Percentiles rank a stretch among this genome's conserved stretches.
These are phyloP conservation scores for Raddia guianensis DNA, from an alignment of 176 grass and related monocot species.

Conservation along the genomic window DNA sequence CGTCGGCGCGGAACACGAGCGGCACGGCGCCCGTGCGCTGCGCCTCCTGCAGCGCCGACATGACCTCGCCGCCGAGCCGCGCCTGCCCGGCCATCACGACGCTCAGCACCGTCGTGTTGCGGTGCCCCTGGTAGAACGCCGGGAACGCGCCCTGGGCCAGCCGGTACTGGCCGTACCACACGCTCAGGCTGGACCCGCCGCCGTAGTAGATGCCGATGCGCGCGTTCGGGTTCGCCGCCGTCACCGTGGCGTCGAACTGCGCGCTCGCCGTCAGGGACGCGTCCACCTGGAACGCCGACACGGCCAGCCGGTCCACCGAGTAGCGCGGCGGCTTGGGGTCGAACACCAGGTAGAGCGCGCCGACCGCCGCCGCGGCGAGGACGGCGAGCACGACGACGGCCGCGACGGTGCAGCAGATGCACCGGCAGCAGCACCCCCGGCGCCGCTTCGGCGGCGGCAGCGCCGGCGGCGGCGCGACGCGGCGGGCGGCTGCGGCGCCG, in stretches of 20 bases:
- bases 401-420: constrained; percentile 52
- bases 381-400: constrained; percentile 38
- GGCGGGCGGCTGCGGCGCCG: constrained; percentile 37
- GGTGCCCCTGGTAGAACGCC: constrained; percentile 78
- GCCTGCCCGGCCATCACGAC: constrained; percentile 56
- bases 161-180: constrained; percentile 49
- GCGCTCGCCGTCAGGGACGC: constrained; percentile 45
- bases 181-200: constrained; percentile 53
- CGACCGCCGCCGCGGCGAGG: constrained; percentile 39
- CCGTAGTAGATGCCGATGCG: constrained; percentile 75
- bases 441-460: constrained; percentile 27
- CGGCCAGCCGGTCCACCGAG: constrained; percentile 68
- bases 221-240: constrained; percentile 65
- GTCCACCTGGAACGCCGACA: constrained; percentile 58
- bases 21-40: constrained; percentile 64
- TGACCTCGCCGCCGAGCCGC: constrained; percentile 51
- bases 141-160: constrained; percentile 58
- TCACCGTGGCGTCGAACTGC: constrained; percentile 73
- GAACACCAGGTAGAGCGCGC: constrained; percentile 62
- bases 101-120: constrained; percentile 70
- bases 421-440: constrained; percentile 58
- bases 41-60: constrained; percentile 53
- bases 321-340: constrained; percentile 78
- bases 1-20: constrained; percentile 68
- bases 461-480: neutral